Evolutionary conservation across 768 basidiomycete species (phyloP), one percentile per base, ranked within the genome.

Genomic region (Trametes elegans): DNA sequence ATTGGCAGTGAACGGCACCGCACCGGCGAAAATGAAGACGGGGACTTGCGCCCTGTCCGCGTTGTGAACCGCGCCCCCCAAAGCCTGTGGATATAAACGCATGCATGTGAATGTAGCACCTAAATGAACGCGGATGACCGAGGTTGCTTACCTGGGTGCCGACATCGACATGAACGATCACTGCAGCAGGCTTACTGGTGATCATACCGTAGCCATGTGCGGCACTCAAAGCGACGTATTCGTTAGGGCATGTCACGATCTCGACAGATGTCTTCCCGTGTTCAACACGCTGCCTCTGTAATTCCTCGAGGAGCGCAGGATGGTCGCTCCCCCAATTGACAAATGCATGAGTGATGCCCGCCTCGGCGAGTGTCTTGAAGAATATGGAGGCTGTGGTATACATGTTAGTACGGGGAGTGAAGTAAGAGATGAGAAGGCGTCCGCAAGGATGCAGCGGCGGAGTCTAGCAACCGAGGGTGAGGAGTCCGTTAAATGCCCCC

Each of bases 271-370:
- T 78, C 19, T 66, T 58, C 24, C 66, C 68, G 6, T 62, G 49
- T 50, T 71, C 67, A 5, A 66, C 63, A 2, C 81, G 75, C 57
- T 86, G 82, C 18, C 82, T 72, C 50, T 79, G 78, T 9, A 90
- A 74, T 27, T 88, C 87, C 60, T 88, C 87, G 23, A 89, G 74
- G 13, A 90, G 66, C 0, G 81, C 86, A 0, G 86, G 84, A 61
- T 89, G 87, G 60, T 90, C 87, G 0, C 83, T 85, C 1, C 87
- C 88, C 83, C 87, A 88, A 71, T 88, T 88, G 16, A 83, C 85
- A 62, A 88, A 87, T 8, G 78, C 79, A 64, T 87, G 83, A 0
- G 83, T 85, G 31, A 88, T 80, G 2, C 84, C 84, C 1, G 79
- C 80, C 47, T 79, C 68, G 14, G 68, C 66, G 18, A 87, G 75